Evolutionary conservation across 2,329 filamentous ascomycete genomes (phyloP), one percentile per base, ranked within the genome.

Genomic region (Amauroascus verrucosus): DNA sequence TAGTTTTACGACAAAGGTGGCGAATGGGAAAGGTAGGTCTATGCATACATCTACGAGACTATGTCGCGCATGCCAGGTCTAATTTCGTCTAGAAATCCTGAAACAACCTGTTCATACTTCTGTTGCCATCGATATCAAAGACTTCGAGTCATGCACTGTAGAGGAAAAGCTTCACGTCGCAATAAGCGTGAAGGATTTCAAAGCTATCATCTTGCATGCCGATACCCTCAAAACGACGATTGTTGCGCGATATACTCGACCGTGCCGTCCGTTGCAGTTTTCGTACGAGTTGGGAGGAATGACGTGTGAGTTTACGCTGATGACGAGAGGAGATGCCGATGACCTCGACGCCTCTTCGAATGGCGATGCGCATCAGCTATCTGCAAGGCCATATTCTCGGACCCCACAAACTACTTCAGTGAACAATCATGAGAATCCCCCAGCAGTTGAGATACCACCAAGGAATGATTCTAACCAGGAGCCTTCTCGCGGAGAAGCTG

Each of bases 171-270:
- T 83, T 53, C 81, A 84, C 59, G 76, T 83, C 57, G 75, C 79
- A 48, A 82, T 83, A 58, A 81, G 75, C 60, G 75, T 83, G 53
- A 84, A 81, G 62, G 81, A 84, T 63, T 84, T 84, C 70, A 81
- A 80, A 61, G 77, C 81, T 6, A 79, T 82, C 24, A 78, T 84
- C 22, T 70, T 75, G 1, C 81, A 84, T 62, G 81, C 81, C 6
- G 79, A 82, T 57, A 78, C 78, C 0, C 68, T 81, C 30, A 75
- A 76, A 60, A 73, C 73, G 1, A 71, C 69, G 6, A 69, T 84
- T 11, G 77, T 73, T 35, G 79, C 79, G 32, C 73, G 72, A 52
- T 84, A 82, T 61, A 83, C 80, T 1, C 72, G 73, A 20, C 79
- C 81, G 3, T 78, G 74, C 32, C 74, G 78, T 28, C 81, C 81